Evolutionary conservation across 2,329 filamentous ascomycete species (phyloP).

Genomic region (Neonectria faginata): DNA sequence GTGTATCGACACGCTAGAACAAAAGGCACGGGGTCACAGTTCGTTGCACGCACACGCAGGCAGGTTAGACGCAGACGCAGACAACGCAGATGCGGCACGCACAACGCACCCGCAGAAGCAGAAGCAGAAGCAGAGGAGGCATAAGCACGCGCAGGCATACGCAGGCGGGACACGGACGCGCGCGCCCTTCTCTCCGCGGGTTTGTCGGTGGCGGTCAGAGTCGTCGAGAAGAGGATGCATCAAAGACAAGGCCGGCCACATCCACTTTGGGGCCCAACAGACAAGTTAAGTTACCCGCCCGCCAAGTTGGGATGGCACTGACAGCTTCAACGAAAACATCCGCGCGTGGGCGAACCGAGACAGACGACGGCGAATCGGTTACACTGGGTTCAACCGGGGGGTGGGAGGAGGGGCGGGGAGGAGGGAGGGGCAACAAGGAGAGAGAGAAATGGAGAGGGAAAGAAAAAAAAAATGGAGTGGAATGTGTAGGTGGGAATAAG

Average conservation of each 20-base stretch:
- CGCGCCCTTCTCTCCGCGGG: not conserved
- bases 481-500: constrained; percentile 1
- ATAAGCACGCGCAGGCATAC: not conserved
- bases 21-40: constrained; percentile 29
- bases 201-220: not conserved
- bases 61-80: not conserved
- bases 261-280: constrained; percentile 3
- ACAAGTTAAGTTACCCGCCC: too few species aligned
- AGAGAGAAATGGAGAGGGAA: too few species aligned
- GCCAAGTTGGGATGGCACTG: constrained; percentile 8
- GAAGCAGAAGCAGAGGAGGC: not conserved
- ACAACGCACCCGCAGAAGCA: not conserved
- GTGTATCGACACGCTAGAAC: constrained; percentile 4
- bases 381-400: constrained; percentile 9
- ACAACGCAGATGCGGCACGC: not conserved
- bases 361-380: constrained; percentile 14
- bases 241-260: constrained; percentile 4
- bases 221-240: constrained; percentile 2
- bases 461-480: not conserved
- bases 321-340: constrained; percentile 10
- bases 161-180: constrained; percentile 8
- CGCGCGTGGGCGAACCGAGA: constrained; percentile 23
- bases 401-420: not conserved
- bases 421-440: constrained; percentile 1
- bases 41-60: constrained; percentile 19